These are phyloP conservation scores for Amanita brunnescens DNA, from an alignment of 768 basidiomycete species.

Conservation along the genomic window DNA sequence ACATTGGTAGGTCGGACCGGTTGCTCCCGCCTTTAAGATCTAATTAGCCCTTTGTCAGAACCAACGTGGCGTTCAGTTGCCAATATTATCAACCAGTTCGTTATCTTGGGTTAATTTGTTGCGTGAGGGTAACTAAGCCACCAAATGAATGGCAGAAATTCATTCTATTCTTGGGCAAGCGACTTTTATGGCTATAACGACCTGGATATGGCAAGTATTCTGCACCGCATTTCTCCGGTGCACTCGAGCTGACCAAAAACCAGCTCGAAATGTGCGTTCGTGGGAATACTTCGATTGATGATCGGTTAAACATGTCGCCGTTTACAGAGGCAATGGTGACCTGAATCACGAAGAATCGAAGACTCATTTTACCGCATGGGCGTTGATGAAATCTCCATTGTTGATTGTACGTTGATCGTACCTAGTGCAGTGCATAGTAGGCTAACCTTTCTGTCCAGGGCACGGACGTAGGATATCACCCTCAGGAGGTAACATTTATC, in stretches of 20 bases:
- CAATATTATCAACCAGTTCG: conserved; percentile 45
- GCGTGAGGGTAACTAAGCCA: neutral
- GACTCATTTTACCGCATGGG: conserved; percentile 68
- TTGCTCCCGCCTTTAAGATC: neutral
- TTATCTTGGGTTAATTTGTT: neutral
- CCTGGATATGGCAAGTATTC: conserved; percentile 48
- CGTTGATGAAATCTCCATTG: conserved; percentile 60
- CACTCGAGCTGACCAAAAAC: conserved; percentile 4
- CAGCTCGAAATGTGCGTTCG: conserved; percentile 49
- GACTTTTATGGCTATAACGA: conserved; percentile 66
- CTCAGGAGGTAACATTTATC: neutral
- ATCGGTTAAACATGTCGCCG: neutral
- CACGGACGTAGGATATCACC: conserved; percentile 23
- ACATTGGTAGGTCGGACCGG: conserved; percentile 29
- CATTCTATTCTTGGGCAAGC: conserved; percentile 51
- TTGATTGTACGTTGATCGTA: conserved; percentile 31
- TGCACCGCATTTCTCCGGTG: conserved; percentile 4
- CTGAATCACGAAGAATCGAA: conserved; percentile 57
- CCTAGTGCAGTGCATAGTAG: neutral
- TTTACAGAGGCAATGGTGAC: conserved; percentile 49
- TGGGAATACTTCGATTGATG: neutral
- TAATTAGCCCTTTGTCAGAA: conserved; percentile 20
- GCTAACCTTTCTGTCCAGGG: conserved; percentile 16
- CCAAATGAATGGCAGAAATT: conserved; percentile 36
- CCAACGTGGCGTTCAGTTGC: conserved; percentile 43